Conservation (phyloP, 1,284 basidiomycete genomes). For the Kwoniella shivajii region DNA sequence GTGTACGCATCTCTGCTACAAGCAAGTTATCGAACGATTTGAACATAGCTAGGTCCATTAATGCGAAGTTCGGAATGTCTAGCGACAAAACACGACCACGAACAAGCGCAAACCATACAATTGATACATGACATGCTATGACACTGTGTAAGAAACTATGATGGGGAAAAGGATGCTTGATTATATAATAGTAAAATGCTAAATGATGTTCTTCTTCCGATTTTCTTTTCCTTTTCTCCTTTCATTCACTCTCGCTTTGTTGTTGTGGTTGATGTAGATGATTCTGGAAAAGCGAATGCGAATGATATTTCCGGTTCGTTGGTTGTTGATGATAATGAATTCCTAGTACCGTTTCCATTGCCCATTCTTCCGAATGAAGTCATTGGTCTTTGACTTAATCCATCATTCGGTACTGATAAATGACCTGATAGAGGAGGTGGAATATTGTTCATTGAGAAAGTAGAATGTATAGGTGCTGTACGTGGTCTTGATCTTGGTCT, state of each 20-base stretch:
- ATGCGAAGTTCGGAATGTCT: too few species aligned
- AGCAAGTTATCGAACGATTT: too few species aligned
- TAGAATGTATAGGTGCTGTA: constrained; percentile 34
- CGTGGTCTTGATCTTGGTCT: constrained; percentile 23
- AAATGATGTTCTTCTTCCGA: not conserved
- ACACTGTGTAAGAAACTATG: too few species aligned
- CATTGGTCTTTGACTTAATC: constrained; percentile 9
- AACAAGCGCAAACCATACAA: too few species aligned
- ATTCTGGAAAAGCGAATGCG: constrained; percentile 1
- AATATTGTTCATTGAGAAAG: constrained; percentile 17
- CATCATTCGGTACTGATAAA: constrained; percentile 1
- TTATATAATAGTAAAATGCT: too few species aligned
- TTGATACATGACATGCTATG: too few species aligned
- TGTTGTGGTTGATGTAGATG: too few species aligned
- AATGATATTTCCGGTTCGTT: not conserved
- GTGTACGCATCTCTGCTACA: not conserved
- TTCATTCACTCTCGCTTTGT: too few species aligned
- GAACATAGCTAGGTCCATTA: too few species aligned
- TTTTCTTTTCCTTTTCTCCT: too few species aligned
- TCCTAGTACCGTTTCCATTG: not conserved
- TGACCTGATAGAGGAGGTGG: constrained; percentile 16
- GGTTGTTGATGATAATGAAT: not conserved
- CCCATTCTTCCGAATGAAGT: constrained; percentile 14
- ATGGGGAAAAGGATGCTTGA: not conserved
- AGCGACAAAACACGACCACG: too few species aligned